Percentiles rank a stretch among this genome's conserved stretches.
Conservation (phyloP, 2,329 filamentous ascomycete genomes). For the Epichloe brachyelytri region DNA sequence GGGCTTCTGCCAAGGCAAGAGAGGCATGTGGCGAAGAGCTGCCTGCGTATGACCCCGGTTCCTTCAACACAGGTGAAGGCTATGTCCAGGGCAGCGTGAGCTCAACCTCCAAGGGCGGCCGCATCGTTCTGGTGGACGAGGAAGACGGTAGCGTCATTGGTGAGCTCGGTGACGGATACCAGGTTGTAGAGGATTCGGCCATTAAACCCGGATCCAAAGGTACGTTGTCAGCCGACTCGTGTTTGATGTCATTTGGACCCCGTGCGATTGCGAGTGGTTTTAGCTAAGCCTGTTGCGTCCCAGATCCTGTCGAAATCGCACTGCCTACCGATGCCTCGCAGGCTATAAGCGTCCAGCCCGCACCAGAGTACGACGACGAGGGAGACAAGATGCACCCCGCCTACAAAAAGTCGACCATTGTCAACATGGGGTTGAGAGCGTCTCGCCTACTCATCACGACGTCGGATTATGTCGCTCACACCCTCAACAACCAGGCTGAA, state of each 20-base stretch:
- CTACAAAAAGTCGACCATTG: constrained; percentile 78
- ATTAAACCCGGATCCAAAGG: constrained; percentile 85
- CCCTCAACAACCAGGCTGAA: constrained; percentile 65
- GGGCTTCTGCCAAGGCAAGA: constrained; percentile 26
- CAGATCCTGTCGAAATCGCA: constrained; percentile 66
- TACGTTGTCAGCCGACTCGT: constrained; percentile 24
- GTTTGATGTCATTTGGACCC: background rate
- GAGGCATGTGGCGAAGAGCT: constrained; percentile 30
- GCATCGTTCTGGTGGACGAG: constrained; percentile 89
- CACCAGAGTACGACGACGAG: constrained; percentile 50
- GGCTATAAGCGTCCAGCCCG: constrained; percentile 52
- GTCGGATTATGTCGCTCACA: constrained; percentile 65
- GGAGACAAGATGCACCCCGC: constrained; percentile 55
- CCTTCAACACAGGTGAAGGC: constrained; percentile 67
- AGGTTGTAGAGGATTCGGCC: constrained; percentile 62
- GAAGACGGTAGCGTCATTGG: constrained; percentile 93
- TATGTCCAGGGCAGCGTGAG: constrained; percentile 55
- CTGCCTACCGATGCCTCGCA: constrained; percentile 55
- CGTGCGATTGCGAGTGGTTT: too few relatives aligned
- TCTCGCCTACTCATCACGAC: constrained; percentile 87
- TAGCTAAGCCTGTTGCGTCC: background rate
- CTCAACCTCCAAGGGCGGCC: constrained; percentile 43
- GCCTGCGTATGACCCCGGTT: constrained; percentile 65
- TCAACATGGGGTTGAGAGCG: constrained; percentile 75
- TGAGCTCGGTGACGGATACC: constrained; percentile 71